Evolutionary conservation across 2,329 filamentous ascomycete genomes (phyloP).

Genomic region (Neopestalotiopsis rosae): DNA sequence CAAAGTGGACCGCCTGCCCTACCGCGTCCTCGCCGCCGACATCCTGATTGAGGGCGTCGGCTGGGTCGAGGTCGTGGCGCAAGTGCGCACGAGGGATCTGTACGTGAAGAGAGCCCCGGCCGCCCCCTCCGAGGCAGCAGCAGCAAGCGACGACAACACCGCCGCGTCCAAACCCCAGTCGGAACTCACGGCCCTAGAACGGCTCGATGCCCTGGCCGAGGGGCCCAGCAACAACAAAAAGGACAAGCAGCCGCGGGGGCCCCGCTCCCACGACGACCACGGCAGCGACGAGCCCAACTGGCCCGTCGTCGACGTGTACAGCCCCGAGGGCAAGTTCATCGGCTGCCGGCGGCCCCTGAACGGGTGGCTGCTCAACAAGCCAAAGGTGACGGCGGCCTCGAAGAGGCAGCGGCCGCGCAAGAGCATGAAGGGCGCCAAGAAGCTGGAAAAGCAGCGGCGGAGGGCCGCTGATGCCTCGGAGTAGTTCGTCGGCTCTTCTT

Average conservation of each 20-base stretch:
- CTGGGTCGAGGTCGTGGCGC: constrained; percentile 87
- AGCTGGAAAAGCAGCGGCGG: constrained; percentile 50
- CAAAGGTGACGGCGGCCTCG: constrained; percentile 52
- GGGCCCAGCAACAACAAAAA: constrained; percentile 10
- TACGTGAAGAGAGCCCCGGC: constrained; percentile 29
- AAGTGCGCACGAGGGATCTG: constrained; percentile 70
- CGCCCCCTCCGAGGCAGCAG: constrained; percentile 15
- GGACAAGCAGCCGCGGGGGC: constrained; percentile 18
- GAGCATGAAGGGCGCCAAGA: constrained; percentile 72
- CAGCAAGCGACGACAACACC: background rate
- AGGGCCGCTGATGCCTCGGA: constrained; percentile 14
- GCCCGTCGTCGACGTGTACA: constrained; percentile 84
- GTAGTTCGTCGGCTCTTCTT: background rate
- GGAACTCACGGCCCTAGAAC: constrained; percentile 28
- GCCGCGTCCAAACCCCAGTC: constrained; percentile 21
- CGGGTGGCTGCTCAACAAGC: constrained; percentile 69
- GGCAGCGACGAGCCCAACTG: constrained; percentile 46
- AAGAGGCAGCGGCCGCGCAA: constrained; percentile 64
- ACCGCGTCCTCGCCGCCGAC: constrained; percentile 79
- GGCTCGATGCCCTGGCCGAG: constrained; percentile 24
- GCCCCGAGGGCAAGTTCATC: constrained; percentile 82
- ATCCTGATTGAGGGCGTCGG: constrained; percentile 91
- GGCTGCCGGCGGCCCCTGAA: constrained; percentile 71
- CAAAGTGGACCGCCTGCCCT: constrained; percentile 74
- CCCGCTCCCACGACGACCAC: constrained; percentile 20